Evolutionary conservation across 192 early-diverging fungal species (phyloP).

Genomic region (Coemansia sp.): DNA sequence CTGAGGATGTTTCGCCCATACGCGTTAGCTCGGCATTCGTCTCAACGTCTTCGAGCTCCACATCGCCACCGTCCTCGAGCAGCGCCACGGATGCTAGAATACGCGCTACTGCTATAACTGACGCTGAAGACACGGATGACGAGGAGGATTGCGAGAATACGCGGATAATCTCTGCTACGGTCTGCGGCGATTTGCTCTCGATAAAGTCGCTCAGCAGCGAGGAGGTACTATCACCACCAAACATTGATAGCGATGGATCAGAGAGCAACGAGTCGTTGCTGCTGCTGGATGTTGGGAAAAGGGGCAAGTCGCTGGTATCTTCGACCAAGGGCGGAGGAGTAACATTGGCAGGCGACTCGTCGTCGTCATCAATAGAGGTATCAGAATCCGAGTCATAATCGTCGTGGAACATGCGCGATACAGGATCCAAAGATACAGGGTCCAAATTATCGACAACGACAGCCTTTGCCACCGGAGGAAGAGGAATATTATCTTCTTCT

Average conservation of each 20-base stretch:
- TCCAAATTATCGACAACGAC: background rate
- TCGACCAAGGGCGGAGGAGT: background rate
- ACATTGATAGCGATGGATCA: constrained; percentile 60
- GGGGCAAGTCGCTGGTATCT: background rate
- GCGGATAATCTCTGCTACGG: constrained; percentile 33
- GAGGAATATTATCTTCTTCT: background rate
- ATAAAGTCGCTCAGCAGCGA: constrained; percentile 41
- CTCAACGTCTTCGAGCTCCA: constrained; percentile 54
- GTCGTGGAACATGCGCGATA: constrained; percentile 47
- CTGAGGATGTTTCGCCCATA: too few relatives aligned
- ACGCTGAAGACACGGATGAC: too few relatives aligned
- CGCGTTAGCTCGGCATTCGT: constrained; percentile 32
- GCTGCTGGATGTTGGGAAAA: too few relatives aligned
- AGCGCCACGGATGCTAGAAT: constrained; percentile 20
- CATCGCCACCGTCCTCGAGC: constrained; percentile 22
- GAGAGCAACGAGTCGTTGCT: constrained; percentile 15
- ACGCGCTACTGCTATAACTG: constrained; percentile 46
- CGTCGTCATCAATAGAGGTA: background rate
- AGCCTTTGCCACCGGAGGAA: background rate
- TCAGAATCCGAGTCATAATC: constrained; percentile 9
- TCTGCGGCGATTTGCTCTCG: constrained; percentile 11
- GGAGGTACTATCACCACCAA: too few relatives aligned
- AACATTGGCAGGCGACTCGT: background rate
- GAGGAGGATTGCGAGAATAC: constrained; percentile 58
- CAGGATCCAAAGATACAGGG: constrained; percentile 19